Conservation (phyloP, 345 rosid species). For the Carallia pectinifolia region DNA sequence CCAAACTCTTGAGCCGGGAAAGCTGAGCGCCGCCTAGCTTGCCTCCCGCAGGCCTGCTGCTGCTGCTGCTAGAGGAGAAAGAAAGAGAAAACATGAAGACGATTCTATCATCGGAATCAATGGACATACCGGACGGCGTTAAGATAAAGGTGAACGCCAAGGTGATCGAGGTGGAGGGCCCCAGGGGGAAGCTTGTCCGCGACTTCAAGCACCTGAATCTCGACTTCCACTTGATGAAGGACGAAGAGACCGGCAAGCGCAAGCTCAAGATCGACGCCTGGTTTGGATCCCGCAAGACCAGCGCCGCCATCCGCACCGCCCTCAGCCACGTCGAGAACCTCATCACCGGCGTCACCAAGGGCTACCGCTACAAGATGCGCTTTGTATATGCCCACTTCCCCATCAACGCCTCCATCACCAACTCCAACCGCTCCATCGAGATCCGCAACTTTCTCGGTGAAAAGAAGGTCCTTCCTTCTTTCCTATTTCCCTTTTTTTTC, state of each 20-base stretch:
- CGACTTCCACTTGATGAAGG: slow-evolving; percentile 45
- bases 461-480: slow-evolving; percentile 33
- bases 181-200: slow-evolving; percentile 54
- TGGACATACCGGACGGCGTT: slow-evolving; percentile 65
- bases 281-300: slow-evolving; percentile 31
- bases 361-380: slow-evolving; percentile 58
- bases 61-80: not conserved
- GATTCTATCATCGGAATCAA: slow-evolving; percentile 54
- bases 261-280: slow-evolving; percentile 38
- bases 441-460: slow-evolving; percentile 55
- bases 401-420: slow-evolving; percentile 49
- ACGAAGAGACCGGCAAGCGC: slow-evolving; percentile 18
- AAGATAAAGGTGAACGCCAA: slow-evolving; percentile 52
- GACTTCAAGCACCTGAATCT: slow-evolving; percentile 68
- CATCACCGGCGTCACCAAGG: slow-evolving; percentile 50
- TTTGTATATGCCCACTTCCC: slow-evolving; percentile 55
- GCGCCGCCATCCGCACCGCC: slow-evolving; percentile 41
- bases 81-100: slow-evolving; percentile 35
- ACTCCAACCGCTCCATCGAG: slow-evolving; percentile 33
- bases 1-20: too few species aligned
- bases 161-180: slow-evolving; percentile 56
- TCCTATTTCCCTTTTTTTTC: not conserved
- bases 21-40: too few species aligned
- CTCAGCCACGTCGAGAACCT: slow-evolving; percentile 47
- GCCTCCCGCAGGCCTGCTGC: too few species aligned